Percentiles rank a stretch among this genome's conserved stretches.
These are phyloP conservation scores for Eucalyptus sp. DNA, from an alignment of 345 rosid genomes.

Conservation along the genomic window DNA sequence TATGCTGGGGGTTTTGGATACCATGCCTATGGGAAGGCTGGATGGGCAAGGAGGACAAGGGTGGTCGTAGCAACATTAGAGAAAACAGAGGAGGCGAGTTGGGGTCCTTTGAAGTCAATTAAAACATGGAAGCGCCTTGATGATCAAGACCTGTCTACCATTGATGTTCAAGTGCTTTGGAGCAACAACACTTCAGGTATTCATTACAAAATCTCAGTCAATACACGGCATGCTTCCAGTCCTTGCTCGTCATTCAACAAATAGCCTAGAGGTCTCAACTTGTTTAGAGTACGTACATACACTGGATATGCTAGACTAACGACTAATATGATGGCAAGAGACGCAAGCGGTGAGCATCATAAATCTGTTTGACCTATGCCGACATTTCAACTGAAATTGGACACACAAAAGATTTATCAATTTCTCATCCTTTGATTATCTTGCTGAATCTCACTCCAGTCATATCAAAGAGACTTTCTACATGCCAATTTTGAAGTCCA, in stretches of 20 bases:
- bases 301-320: neutral
- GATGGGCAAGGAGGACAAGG: slow-evolving; percentile 81
- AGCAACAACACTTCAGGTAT: slow-evolving; percentile 43
- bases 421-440: neutral
- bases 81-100: slow-evolving; percentile 35
- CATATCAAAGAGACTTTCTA: neutral
- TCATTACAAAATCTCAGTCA: neutral
- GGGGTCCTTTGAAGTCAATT: slow-evolving; percentile 73
- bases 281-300: neutral
- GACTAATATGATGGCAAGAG: neutral
- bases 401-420: neutral
- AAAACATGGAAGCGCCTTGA: slow-evolving; percentile 93
- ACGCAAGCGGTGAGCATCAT: neutral
- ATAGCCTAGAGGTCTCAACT: neutral
- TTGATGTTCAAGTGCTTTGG: slow-evolving; percentile 70
- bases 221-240: neutral
- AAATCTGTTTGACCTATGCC: neutral
- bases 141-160: slow-evolving; percentile 41
- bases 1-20: slow-evolving; percentile 93
- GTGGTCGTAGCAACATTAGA: slow-evolving; percentile 59
- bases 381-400: neutral
- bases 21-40: slow-evolving; percentile 90
- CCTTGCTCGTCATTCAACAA: neutral
- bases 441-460: neutral
- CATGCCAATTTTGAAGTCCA: neutral